Evolutionary conservation across 768 basidiomycete genomes (phyloP).

Genomic region (Serendipita sp.): DNA sequence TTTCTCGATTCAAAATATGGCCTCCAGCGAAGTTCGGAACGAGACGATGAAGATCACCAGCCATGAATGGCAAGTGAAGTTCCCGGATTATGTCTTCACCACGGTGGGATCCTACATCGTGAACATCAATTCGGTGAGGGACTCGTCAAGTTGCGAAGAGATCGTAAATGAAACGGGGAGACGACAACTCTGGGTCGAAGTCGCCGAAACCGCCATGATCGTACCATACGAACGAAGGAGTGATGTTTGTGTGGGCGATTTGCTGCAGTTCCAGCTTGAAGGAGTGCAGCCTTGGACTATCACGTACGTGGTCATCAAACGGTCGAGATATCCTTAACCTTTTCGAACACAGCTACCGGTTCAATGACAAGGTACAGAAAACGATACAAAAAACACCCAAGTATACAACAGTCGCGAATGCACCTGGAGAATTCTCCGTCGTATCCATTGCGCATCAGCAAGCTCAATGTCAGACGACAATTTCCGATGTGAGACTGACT

Average conservation of each 20-base stretch:
- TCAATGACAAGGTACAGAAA: conserved; percentile 56
- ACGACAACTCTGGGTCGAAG: conserved; percentile 67
- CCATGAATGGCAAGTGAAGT: conserved; percentile 52
- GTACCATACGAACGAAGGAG: conserved; percentile 61
- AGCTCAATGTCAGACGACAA: conserved; percentile 73
- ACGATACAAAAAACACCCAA: conserved; percentile 67
- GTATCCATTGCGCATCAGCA: conserved; percentile 83
- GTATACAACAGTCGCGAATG: conserved; percentile 72
- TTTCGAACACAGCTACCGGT: conserved; percentile 45
- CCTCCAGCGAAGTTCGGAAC: conserved; percentile 45
- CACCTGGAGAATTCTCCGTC: conserved; percentile 70
- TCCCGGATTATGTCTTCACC: conserved; percentile 54
- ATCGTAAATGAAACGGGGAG: conserved; percentile 43
- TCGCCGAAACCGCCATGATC: conserved; percentile 92
- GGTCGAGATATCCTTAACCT: not conserved
- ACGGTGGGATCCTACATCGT: conserved; percentile 72
- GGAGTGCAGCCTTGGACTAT: conserved; percentile 89
- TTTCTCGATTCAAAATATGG: conserved; percentile 61
- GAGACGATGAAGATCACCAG: conserved; percentile 35
- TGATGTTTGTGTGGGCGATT: conserved; percentile 83
- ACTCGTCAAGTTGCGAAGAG: conserved; percentile 71
- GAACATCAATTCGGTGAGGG: conserved; percentile 58
- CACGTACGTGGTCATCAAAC: conserved; percentile 32
- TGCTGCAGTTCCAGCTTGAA: conserved; percentile 81
- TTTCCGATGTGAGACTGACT: conserved; percentile 54